Base-by-base conservation (phyloP, 1,139 yeast species). In the Sugiyamaella xylanicola region DNA sequence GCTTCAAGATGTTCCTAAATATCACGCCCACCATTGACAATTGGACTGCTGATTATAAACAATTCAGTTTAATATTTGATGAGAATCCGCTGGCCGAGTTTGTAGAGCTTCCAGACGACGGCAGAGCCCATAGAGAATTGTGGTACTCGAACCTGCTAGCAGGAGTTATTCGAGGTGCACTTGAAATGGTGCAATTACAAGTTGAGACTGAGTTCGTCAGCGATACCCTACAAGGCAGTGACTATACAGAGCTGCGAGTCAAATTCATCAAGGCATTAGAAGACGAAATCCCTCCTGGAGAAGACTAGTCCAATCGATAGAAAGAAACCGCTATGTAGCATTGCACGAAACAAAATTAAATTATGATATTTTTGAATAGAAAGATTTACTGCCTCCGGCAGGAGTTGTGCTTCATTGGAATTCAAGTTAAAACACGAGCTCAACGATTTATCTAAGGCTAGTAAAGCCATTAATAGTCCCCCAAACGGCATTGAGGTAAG, bases 231-330 rank as follows among this genome's bases (percentile, higher is more conserved):
- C 81, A 92, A 59, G 99, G 98, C 0, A 95, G 91, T 64, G 85
- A 85, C 19, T 76, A 75, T 42, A 92, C 97, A 0, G 98, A 92
- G 67, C 73, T 93, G 58, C 79, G 86, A 61, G 82, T 95, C 59
- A 84, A 84, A 65, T 76, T 93, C 64, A 76, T 85, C 54, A 85
- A 80, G 66, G 81, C 90, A 4, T 75, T 93, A 63, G 91, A 88
- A 70, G 99, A 93, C 68, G 99, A 93, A 73, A 87, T 93, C 46
- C 99, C 99, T 7, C 96, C 96, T 5, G 98, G 98, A 19, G 98
- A 93, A 71, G 97, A 92, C 64, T 91, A 74, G 41, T 5, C 15
- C 35, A 5, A 15, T 21, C 42, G 20, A 4, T 4, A n/a, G n/a
- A n/a, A n/a, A n/a, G n/a, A n/a, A n/a, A n/a, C 36, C 3, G 2